These are phyloP conservation scores for Cornus controversa DNA, from an alignment of 148 eudicot species.

Conservation along the genomic window DNA sequence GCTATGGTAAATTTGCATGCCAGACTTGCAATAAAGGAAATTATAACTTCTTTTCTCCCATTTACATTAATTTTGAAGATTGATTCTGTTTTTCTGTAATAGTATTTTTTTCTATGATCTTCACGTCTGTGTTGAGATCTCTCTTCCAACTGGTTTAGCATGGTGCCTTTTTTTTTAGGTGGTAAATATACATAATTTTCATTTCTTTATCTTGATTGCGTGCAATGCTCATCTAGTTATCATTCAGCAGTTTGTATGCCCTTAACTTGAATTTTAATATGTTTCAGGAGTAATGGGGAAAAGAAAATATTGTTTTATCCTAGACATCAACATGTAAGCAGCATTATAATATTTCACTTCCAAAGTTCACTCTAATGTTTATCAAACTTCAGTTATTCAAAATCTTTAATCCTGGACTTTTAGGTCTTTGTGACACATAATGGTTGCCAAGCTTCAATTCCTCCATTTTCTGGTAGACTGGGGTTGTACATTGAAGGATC, in stretches of 20 bases:
- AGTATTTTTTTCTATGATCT: background rate
- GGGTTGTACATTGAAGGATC: conserved; percentile 96
- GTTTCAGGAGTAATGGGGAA: conserved; percentile 43
- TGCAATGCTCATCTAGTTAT: background rate
- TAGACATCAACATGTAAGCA: conserved; percentile 67
- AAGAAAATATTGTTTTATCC: conserved; percentile 82
- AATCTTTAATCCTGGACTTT: conserved; percentile 18
- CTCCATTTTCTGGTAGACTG: conserved; percentile 74
- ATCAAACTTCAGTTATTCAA: conserved; percentile 10
- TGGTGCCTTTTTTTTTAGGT: background rate
- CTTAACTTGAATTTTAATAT: conserved; percentile 15
- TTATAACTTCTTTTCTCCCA: background rate
- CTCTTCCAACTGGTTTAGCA: background rate
- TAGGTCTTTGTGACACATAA: conserved; percentile 62
- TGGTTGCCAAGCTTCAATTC: conserved; percentile 77
- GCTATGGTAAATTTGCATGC: background rate
- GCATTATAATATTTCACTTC: conserved; percentile 2
- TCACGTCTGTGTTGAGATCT: background rate
- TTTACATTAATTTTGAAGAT: background rate
- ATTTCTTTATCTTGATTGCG: conserved; percentile 2
- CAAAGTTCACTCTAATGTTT: background rate
- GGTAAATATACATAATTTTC: background rate
- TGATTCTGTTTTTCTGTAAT: background rate
- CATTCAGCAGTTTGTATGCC: background rate
- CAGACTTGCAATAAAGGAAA: background rate